Evolutionary conservation across 2,329 filamentous ascomycete species (phyloP).

Genomic region (Fusarium pininemorale): DNA sequence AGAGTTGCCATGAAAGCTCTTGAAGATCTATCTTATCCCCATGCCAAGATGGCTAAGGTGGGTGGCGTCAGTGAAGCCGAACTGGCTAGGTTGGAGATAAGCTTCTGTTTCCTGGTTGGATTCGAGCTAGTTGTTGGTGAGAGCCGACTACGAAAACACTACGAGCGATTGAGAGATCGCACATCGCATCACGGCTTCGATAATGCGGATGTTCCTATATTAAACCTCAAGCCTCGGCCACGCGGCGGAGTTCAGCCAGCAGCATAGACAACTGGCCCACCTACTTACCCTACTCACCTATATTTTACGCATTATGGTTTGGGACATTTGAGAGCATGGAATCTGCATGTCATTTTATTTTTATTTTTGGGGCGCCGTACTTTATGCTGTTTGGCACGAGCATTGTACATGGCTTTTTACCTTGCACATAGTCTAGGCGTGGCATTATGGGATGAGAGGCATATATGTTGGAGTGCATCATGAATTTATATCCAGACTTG

Average conservation of each 20-base stretch:
- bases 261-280: constrained; percentile 12
- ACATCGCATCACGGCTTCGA: constrained; percentile 39
- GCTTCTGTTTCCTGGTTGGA: constrained; percentile 85
- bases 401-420: constrained; percentile 20
- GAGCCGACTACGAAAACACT: constrained; percentile 47
- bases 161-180: constrained; percentile 45
- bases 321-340: constrained; percentile 1
- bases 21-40: constrained; percentile 91
- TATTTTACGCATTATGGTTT: constrained; percentile 1
- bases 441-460: constrained; percentile 12
- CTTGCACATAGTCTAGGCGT: constrained; percentile 23
- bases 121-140: constrained; percentile 75
- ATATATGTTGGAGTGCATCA: constrained; percentile 22
- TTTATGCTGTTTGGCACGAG: constrained; percentile 4
- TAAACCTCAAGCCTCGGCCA: constrained; percentile 41
- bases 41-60: constrained; percentile 83
- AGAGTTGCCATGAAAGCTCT: constrained; percentile 92
- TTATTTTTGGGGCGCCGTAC: background rate
- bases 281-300: background rate
- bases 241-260: constrained; percentile 29
- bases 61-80: constrained; percentile 87
- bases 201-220: constrained; percentile 41
- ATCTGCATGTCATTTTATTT: constrained; percentile 7
- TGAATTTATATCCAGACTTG: constrained; percentile 36
- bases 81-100: constrained; percentile 86